These are phyloP conservation scores for Trichophyton verrucosum DNA, from an alignment of 2,329 filamentous ascomycete species.

Conservation along the genomic window DNA sequence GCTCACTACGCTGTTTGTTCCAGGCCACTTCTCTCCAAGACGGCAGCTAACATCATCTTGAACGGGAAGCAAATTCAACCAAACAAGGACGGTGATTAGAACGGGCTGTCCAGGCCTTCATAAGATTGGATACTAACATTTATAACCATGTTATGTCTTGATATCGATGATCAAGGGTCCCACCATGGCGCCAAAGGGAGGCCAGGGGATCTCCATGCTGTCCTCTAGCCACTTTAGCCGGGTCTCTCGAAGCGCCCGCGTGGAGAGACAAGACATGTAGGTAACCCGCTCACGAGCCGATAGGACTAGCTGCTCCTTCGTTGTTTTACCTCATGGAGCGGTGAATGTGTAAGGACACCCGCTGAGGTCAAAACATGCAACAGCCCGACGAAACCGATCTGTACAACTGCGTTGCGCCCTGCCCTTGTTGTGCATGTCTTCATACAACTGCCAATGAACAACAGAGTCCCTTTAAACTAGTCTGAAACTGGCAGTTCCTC, in stretches of 20 bases:
- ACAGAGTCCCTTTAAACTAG: not conserved
- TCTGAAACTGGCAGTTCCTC: conserved; percentile 1
- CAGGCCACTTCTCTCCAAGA: not conserved
- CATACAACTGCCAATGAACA: not conserved
- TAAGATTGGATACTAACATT: too few species aligned
- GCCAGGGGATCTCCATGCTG: not conserved
- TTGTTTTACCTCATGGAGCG: not conserved
- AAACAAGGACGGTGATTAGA: not conserved
- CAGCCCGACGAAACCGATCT: not conserved
- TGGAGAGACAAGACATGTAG: not conserved
- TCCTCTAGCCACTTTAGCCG: too few species aligned
- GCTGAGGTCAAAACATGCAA: not conserved
- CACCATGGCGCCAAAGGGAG: not conserved
- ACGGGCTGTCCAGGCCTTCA: not conserved
- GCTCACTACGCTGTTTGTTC: too few species aligned
- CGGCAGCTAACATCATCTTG: not conserved
- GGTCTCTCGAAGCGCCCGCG: not conserved
- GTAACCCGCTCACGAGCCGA: too few species aligned
- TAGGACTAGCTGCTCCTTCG: too few species aligned
- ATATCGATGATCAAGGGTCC: not conserved
- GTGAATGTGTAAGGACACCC: not conserved
- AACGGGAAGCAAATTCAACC: not conserved
- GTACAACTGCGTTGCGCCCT: not conserved
- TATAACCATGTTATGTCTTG: not conserved
- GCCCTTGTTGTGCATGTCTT: not conserved